Evolutionary conservation across 345 rosid species (phyloP).

Genomic region (Citrus reticulata): DNA sequence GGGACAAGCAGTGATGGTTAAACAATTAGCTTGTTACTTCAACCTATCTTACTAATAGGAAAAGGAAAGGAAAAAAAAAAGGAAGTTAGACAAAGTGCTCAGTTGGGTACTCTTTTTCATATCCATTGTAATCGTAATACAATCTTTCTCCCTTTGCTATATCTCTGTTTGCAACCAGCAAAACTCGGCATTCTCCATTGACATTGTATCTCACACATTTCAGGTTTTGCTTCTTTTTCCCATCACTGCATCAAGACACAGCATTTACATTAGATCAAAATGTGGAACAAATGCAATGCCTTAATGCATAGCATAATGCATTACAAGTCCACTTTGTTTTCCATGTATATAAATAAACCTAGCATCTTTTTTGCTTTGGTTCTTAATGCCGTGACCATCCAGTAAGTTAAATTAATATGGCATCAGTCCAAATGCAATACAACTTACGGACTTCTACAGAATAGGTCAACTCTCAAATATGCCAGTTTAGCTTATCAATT

Average conservation of each 20-base stretch:
- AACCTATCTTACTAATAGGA: not conserved
- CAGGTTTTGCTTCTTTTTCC: conserved; percentile 88
- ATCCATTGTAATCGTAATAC: conserved; percentile 93
- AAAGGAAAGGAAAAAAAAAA: not conserved
- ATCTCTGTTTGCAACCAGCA: conserved; percentile 83
- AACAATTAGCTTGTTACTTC: conserved; percentile 18
- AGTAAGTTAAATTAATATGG: not conserved
- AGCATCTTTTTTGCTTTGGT: not conserved
- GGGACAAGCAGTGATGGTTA: conserved; percentile 1
- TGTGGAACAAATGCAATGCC: not conserved
- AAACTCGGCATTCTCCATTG: conserved; percentile 78
- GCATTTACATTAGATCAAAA: not conserved
- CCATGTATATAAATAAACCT: not conserved
- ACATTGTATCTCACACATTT: conserved; percentile 87
- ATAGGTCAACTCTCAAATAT: not conserved
- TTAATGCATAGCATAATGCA: not conserved
- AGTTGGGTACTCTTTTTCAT: conserved; percentile 88
- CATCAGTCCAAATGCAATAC: not conserved
- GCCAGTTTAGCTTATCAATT: not conserved
- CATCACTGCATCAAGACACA: conserved; percentile 58
- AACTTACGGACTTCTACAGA: not conserved
- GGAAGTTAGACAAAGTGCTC: conserved; percentile 80
- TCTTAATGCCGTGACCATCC: not conserved
- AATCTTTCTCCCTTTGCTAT: conserved; percentile 77
- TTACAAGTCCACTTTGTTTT: not conserved